Conservation (phyloP, 2,329 filamentous ascomycete species). For the Aspergillus uvarum region DNA sequence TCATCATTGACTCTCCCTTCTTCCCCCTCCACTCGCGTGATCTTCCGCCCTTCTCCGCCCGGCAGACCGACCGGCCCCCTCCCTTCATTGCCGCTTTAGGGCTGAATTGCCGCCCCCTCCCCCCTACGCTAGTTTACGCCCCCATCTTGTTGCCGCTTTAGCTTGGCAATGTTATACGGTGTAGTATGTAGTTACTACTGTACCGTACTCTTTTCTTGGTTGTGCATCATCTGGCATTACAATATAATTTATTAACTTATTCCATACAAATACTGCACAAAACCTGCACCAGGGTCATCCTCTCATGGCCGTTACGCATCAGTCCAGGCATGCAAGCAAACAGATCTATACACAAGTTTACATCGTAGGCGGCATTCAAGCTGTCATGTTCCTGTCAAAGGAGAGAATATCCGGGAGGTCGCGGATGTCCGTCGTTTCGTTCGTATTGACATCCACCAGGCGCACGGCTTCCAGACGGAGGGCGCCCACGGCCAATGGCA, state of each 20-base stretch:
- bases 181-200: too few species aligned
- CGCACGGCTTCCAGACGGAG: conserved; percentile 55
- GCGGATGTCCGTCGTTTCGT: conserved; percentile 56
- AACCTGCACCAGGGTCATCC: not conserved
- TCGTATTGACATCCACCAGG: conserved; percentile 56
- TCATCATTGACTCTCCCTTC: not conserved
- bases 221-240: not conserved
- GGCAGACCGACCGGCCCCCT: not conserved
- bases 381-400: conserved; percentile 24
- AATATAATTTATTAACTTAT: not conserved
- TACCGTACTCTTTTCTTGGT: not conserved
- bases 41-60: conserved; percentile 5
- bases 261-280: not conserved
- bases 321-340: not conserved
- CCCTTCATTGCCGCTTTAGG: not conserved
- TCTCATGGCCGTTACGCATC: not conserved
- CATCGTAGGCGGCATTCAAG: conserved; percentile 2
- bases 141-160: not conserved
- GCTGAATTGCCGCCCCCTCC: not conserved
- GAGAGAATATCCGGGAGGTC: conserved; percentile 58
- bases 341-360: not conserved
- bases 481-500: conserved; percentile 52
- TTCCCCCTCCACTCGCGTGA: conserved; percentile 6
- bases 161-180: not conserved
- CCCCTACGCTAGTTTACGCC: too few species aligned